phyloP scores from a whole-genome alignment of 345 rosid species.

The Euphorbia tirucalli region DNA sequence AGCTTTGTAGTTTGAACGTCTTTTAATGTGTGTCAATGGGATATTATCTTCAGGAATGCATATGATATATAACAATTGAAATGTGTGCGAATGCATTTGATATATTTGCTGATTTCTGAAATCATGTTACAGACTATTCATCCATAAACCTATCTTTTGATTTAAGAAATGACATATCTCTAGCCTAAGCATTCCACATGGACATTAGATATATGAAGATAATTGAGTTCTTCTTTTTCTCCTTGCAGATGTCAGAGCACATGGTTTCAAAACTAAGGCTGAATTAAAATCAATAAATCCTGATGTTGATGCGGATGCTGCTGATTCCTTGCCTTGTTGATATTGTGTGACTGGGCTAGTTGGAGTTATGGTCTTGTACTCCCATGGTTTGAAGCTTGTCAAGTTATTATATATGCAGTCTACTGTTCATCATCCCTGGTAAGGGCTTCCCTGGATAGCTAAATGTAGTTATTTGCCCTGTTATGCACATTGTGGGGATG shows the following conservation, averaged over 20 bases:
- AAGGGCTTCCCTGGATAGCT: neutral
- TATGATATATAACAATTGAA: neutral
- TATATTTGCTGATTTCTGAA: neutral
- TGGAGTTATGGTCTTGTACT: neutral
- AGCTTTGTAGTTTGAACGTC: too few relatives aligned
- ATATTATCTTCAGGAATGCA: neutral
- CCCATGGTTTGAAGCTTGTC: neutral
- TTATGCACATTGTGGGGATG: neutral
- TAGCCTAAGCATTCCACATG: too few relatives aligned
- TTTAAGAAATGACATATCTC: neutral
- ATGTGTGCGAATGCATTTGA: neutral
- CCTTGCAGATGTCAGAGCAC: slow-evolving; percentile 52
- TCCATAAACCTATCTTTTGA: neutral
- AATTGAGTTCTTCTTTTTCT: slow-evolving; percentile 1
- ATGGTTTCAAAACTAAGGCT: slow-evolving; percentile 55
- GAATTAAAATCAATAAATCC: slow-evolving; percentile 16
- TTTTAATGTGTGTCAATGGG: too few relatives aligned
- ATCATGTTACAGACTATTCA: neutral
- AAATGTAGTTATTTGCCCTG: neutral
- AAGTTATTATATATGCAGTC: neutral
- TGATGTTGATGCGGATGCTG: neutral
- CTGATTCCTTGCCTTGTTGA: neutral
- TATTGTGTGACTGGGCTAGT: too few relatives aligned
- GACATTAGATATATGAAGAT: neutral
- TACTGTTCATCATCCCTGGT: neutral